Evolutionary conservation across 164 flowering plant species (phyloP).

Genomic region (Annona cherimola): DNA sequence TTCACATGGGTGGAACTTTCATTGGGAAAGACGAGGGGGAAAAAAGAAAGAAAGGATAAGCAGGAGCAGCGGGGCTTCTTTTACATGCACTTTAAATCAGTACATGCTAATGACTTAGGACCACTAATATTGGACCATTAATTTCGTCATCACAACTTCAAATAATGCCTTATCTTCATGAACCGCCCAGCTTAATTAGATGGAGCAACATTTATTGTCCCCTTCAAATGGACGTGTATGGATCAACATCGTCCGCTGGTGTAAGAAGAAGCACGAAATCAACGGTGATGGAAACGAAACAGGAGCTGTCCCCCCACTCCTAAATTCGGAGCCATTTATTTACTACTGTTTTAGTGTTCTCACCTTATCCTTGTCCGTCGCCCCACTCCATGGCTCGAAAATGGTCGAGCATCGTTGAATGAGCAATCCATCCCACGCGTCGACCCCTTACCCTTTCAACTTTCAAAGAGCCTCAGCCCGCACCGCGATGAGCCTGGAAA

Average conservation of each 20-base stretch:
- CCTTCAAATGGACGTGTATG: not conserved
- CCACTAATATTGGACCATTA: too few relatives aligned
- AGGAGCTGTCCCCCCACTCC: not conserved
- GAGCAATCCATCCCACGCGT: not conserved
- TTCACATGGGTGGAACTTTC: conserved; percentile 3
- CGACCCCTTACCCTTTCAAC: not conserved
- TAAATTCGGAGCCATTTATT: not conserved
- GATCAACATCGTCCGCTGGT: not conserved
- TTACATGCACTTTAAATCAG: not conserved
- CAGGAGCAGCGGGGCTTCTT: not conserved
- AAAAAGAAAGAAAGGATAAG: not conserved
- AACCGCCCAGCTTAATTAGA: not conserved
- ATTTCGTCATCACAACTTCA: not conserved
- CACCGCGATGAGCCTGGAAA: not conserved
- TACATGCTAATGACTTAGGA: not conserved
- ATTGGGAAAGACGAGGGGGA: not conserved
- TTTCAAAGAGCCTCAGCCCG: not conserved
- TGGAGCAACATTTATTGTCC: not conserved
- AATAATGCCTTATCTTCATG: not conserved
- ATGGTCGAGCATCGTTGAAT: not conserved
- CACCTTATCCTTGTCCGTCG: conserved; percentile 1
- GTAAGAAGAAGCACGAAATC: not conserved
- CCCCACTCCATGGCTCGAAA: not conserved
- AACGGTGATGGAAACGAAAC: not conserved
- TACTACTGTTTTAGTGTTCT: not conserved